phyloP scores from a whole-genome alignment of 169 alveolate genomes.

The Hammondia hammondi region DNA sequence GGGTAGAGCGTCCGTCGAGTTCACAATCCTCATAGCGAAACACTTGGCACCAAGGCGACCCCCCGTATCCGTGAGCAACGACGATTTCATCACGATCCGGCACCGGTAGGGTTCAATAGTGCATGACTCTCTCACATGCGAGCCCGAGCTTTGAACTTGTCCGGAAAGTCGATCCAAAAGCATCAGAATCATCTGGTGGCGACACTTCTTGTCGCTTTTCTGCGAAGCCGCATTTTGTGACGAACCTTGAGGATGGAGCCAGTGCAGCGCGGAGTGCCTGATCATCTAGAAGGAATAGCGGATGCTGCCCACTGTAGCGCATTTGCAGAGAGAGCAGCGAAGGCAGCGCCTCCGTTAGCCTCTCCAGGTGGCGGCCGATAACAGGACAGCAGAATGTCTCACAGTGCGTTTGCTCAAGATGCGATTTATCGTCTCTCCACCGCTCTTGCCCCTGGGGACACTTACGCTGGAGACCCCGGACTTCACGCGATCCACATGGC shows the following conservation, averaged over 20 bases:
- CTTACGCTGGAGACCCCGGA: too few species aligned
- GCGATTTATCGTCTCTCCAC: too few species aligned
- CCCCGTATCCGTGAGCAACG: too few species aligned
- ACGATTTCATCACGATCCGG: too few species aligned
- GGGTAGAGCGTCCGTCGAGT: too few species aligned
- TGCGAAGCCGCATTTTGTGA: not conserved
- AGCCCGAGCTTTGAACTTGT: not conserved
- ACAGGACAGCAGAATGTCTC: constrained; percentile 19
- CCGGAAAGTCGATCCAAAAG: not conserved
- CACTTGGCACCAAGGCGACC: too few species aligned
- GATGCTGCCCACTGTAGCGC: constrained; percentile 25
- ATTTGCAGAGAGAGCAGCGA: not conserved
- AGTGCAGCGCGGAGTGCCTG: not conserved
- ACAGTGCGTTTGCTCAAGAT: too few species aligned
- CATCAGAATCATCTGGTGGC: not conserved
- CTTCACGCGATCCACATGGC: too few species aligned
- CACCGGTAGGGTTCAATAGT: too few species aligned
- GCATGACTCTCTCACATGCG: not conserved
- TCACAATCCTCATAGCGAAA: too few species aligned
- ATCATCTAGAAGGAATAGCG: not conserved
- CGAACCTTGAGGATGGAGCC: not conserved
- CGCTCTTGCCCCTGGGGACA: too few species aligned
- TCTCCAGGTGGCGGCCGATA: constrained; percentile 11
- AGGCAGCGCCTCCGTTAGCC: not conserved
- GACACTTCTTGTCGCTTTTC: not conserved